phyloP scores from a whole-genome alignment of 106 monocot species.

The Allium cepa region DNA sequence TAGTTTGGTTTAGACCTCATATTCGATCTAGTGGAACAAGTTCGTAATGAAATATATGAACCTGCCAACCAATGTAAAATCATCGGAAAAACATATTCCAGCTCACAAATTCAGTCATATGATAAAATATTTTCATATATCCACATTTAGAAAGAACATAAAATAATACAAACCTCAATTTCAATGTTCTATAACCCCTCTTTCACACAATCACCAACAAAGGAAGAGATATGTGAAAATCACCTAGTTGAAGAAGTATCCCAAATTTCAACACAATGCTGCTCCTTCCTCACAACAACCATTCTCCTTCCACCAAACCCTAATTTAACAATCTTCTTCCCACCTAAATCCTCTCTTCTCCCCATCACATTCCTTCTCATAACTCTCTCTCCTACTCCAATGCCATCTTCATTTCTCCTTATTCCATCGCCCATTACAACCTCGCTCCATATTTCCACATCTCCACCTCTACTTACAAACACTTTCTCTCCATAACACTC shows the following conservation, averaged over 20 bases:
- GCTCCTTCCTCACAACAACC: conserved; percentile 61
- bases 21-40: no score
- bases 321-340: conserved; percentile 43
- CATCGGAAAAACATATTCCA: no score
- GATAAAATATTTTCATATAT: no score
- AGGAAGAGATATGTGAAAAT: neutral
- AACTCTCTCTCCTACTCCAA: conserved; percentile 25
- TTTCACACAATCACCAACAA: no score
- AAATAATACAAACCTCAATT: no score
- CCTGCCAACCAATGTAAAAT: no score
- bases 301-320: conserved; percentile 75
- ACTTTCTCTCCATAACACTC: conserved; percentile 41
- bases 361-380: conserved; percentile 70
- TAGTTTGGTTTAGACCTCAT: no score
- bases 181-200: no score
- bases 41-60: no score
- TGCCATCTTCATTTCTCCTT: conserved; percentile 20
- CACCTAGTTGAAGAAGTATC: conserved; percentile 20
- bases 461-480: conserved; percentile 40
- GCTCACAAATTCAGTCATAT: no score
- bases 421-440: conserved; percentile 15
- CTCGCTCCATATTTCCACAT: conserved; percentile 63
- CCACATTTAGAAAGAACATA: no score
- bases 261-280: conserved; percentile 62
- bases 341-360: conserved; percentile 34